Evolutionary conservation across 2,329 filamentous ascomycete species (phyloP).

Genomic region (Colletotrichum sp.): DNA sequence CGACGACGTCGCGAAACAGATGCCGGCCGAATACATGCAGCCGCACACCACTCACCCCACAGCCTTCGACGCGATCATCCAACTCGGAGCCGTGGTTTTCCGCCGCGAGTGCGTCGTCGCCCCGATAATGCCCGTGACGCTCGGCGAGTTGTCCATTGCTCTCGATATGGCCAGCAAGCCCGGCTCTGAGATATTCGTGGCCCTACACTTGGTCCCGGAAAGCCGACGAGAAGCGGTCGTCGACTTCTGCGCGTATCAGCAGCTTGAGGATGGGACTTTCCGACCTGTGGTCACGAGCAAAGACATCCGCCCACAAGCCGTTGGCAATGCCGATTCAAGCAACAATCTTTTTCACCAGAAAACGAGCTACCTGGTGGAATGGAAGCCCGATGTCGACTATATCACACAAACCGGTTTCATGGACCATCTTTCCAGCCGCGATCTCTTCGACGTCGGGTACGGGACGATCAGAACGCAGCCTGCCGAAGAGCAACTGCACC

Average conservation of each 20-base stretch:
- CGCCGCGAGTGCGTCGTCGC: neutral
- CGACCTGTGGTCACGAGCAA: neutral
- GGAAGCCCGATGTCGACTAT: neutral
- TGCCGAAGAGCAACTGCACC: too few relatives aligned
- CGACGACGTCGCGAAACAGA: neutral
- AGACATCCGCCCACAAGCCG: neutral
- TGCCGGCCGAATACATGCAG: neutral
- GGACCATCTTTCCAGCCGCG: neutral
- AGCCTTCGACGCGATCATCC: neutral
- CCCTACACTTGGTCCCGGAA: neutral
- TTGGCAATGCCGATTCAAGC: neutral
- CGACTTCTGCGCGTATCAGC: too few relatives aligned
- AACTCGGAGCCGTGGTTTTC: neutral
- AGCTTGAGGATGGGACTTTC: too few relatives aligned
- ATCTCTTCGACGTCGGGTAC: neutral
- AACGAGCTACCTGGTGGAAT: neutral
- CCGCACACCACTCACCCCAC: neutral
- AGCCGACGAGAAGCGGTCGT: neutral
- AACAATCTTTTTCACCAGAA: neutral
- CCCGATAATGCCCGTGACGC: neutral
- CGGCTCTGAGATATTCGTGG: neutral
- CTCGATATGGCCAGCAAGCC: neutral
- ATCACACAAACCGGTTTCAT: neutral
- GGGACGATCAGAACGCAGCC: neutral
- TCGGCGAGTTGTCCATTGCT: neutral